These are phyloP conservation scores for Blastobotrys capitulatus DNA, from an alignment of 1,139 yeast genomes.

Conservation along the genomic window DNA sequence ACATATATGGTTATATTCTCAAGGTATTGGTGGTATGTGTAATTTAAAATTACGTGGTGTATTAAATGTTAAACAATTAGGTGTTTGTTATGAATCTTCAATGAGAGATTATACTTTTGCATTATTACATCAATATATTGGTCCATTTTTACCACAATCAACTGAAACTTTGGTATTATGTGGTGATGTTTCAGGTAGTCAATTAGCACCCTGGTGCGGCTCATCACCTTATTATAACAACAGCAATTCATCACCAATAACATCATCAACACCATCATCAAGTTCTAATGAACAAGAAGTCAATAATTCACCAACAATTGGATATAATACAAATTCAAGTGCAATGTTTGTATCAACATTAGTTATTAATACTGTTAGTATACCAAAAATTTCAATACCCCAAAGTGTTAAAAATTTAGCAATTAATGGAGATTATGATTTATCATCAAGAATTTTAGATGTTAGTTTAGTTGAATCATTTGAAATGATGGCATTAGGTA, in stretches of 20 bases:
- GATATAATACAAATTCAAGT: background rate
- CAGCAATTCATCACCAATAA: too few species aligned
- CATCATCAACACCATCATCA: background rate
- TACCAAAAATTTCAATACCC: background rate
- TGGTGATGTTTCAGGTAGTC: constrained; percentile 3
- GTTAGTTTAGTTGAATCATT: background rate
- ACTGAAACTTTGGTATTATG: constrained; percentile 8
- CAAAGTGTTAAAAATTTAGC: constrained; percentile 2
- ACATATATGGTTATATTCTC: constrained; percentile 9
- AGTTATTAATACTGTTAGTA: background rate
- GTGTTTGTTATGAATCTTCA: constrained; percentile 7
- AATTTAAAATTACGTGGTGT: background rate
- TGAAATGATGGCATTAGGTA: constrained; percentile 6
- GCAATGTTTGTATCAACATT: background rate
- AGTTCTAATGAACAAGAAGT: background rate
- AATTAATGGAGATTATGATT: constrained; percentile 5
- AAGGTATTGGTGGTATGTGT: constrained; percentile 9
- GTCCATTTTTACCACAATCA: constrained; percentile 9
- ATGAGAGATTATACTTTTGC: constrained; percentile 4
- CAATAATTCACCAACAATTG: background rate
- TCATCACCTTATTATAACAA: background rate
- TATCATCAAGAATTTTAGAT: background rate
- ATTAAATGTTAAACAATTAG: constrained; percentile 4
- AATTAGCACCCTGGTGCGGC: background rate
- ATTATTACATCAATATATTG: constrained; percentile 2